Evolutionary conservation across 1,139 yeast species (phyloP), one percentile per base, ranked within the genome.

Genomic region (Kurtzmaniella quercitrusa): DNA sequence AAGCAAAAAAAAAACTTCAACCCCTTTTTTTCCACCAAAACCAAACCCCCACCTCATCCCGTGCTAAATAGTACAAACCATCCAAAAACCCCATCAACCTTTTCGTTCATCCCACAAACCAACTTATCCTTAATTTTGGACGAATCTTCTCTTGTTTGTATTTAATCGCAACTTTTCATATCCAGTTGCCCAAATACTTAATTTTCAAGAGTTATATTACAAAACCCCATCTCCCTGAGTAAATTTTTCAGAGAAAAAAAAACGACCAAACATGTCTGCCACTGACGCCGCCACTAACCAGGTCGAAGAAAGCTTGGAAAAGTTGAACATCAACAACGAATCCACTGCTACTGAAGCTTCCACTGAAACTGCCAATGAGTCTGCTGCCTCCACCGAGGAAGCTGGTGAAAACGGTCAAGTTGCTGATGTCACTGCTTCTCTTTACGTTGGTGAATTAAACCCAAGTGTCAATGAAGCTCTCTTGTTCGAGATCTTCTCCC

Each of bases 401-500:
- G 44, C 62, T 45, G 62, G 63, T 48, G 68, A 66, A 42, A 50
- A 65, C 22, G 55, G 63, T 45, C 64, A 61, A 43, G 66, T 68
- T 50, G 60, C 74, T 41, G 82, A 76, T 60, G 76, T 65, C 66
- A 78, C 88, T 50, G 95, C 95, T 55, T 88, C 98, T 43, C 82
- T 94, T 60, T 94, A 94, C 71, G 98, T 93, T 63, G 98, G 98
- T 63, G 98, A 93, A 75, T 84, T 93, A 62, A 95, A 88, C 70
- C 88, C 93, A 55, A 69, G 86, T 44, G 95, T 93, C 57, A 87
- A 91, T 59, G 99, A 93, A 76, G 96, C 98, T 52, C 78, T 85
- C 61, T 82, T 93, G 63, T 93, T 88, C 66, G 98, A 93, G 74
- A 76, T 91, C 60, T 93, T 93, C 77, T 87, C 95, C 55, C 93